These are phyloP conservation scores for Nakazawaea molendinolei DNA, from an alignment of 805 yeast species.

Conservation along the genomic window DNA sequence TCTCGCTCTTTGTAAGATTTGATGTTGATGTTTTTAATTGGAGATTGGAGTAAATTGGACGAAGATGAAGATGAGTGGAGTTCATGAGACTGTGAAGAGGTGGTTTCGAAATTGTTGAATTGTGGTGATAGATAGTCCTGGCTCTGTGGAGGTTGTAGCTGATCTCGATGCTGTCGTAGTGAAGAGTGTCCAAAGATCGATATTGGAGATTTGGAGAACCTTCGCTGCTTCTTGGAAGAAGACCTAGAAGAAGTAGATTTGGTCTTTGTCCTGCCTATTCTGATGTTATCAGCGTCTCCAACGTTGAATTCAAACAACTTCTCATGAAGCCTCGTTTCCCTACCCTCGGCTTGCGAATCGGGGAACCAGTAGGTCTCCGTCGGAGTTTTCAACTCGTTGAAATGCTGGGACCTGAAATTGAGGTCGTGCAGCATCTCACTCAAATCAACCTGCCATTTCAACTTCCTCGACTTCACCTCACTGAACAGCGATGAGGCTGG, in stretches of 20 bases:
- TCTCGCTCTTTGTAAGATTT: neutral
- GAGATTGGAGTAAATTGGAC: constrained; percentile 6
- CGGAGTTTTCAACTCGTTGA: constrained; percentile 42
- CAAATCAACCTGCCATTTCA: constrained; percentile 61
- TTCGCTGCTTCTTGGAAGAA: constrained; percentile 1
- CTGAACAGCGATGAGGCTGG: constrained; percentile 63
- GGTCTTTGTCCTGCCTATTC: constrained; percentile 1
- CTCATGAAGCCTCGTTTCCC: constrained; percentile 18
- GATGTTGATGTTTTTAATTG: constrained; percentile 13
- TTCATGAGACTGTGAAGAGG: too few relatives aligned
- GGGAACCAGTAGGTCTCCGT: constrained; percentile 47
- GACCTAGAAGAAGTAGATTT: constrained; percentile 5
- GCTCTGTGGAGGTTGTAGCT: neutral
- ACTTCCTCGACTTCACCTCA: constrained; percentile 20
- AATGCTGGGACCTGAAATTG: constrained; percentile 50
- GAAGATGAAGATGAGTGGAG: constrained; percentile 7
- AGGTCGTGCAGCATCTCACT: constrained; percentile 52
- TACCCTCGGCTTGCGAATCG: constrained; percentile 4
- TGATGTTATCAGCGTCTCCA: constrained; percentile 9
- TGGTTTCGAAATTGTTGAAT: too few relatives aligned
- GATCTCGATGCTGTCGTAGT: constrained; percentile 12
- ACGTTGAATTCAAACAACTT: constrained; percentile 18
- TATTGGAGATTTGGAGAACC: constrained; percentile 9
- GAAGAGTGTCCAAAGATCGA: constrained; percentile 18
- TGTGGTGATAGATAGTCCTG: constrained; percentile 4